Evolutionary conservation across 495 filamentous ascomycete species (phyloP).

Genomic region (Daldinia grandis): DNA sequence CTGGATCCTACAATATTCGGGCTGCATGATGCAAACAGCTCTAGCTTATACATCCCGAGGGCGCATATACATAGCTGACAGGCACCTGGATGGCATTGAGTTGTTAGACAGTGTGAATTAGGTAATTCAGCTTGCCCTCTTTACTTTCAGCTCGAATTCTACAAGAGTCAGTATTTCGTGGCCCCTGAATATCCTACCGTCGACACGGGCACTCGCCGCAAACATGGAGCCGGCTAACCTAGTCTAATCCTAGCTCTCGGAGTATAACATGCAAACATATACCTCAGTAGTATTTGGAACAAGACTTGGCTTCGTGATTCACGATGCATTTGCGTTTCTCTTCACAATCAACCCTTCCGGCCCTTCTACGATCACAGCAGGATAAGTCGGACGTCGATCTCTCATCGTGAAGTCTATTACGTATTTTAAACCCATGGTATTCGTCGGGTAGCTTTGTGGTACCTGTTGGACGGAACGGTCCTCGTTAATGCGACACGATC

Average conservation of each 20-base stretch:
- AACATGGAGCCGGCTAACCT: neutral
- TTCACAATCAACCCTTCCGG: constrained; percentile 5
- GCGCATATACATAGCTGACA: constrained; percentile 15
- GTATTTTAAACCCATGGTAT: constrained; percentile 41
- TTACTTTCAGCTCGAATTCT: neutral
- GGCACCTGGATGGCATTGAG: neutral
- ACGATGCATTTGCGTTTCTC: constrained; percentile 20
- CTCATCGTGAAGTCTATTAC: constrained; percentile 38
- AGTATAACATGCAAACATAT: constrained; percentile 7
- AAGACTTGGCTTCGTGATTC: constrained; percentile 9
- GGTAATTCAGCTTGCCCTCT: neutral
- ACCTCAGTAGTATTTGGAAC: constrained; percentile 13
- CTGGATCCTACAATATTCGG: neutral
- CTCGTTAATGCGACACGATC: constrained; percentile 26
- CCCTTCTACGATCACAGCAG: constrained; percentile 18
- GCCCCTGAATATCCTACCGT: constrained; percentile 12
- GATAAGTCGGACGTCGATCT: constrained; percentile 2
- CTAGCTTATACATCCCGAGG: neutral
- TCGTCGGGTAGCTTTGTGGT: constrained; percentile 27
- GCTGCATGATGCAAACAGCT: neutral
- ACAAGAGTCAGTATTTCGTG: neutral
- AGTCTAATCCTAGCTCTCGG: neutral
- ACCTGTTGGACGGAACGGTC: constrained; percentile 35
- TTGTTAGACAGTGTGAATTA: constrained; percentile 1
- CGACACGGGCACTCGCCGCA: neutral